Base-by-base conservation (phyloP, 1,284 basidiomycete genomes). In the Malassezia pachydermatis region DNA sequence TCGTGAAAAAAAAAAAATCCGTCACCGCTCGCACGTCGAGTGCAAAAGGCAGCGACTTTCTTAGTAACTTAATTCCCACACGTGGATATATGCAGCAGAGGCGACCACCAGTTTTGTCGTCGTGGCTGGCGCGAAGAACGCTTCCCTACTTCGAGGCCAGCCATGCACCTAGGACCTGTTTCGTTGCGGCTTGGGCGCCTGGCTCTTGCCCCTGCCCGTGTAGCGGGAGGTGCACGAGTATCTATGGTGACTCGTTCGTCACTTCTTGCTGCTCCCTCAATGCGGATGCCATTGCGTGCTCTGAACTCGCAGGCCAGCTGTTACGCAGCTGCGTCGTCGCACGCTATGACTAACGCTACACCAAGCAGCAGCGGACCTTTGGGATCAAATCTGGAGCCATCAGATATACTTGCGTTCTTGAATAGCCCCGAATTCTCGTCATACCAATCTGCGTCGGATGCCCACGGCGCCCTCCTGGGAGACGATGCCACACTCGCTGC, bases 401-500 rank as follows among this genome's bases (percentile, higher is more conserved):
- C 37, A 9, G 49, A 51, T 5, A 59, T 64, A 7, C 48, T 64
- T 19, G 36, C 56, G 11, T 55, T 57, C 33, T 40, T 64, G 11
- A 49, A 55, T 11, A 45, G 52, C 23, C 14, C 24, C 43, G 11
- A 50, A 37, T 33, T 63, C 56, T 45, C 33, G 10, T 16, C 44
- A 7, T 52, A 42, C 34, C 38, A 23, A 42, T 49, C 58, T 13
- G 38, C 42, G 11, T 40, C 54, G 28, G 10, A 56, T 37, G 22
- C 40, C 8, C 27, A 27, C 4, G 5, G 23, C 9, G n/a, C 38
- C 4, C 51, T 64, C 6, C 35, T 64, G n/a, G 62, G 57, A 14
- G 33, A 39, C 13, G 57, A 64, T 22, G 54, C 53, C 20, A 53
- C 48, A 13, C 48, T 70, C 9, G 60, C 60, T 13, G 47, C 53